Evolutionary conservation across 345 rosid genomes (phyloP), one percentile per base, ranked within the genome.

Genomic region (Aquilaria yunnanensis): DNA sequence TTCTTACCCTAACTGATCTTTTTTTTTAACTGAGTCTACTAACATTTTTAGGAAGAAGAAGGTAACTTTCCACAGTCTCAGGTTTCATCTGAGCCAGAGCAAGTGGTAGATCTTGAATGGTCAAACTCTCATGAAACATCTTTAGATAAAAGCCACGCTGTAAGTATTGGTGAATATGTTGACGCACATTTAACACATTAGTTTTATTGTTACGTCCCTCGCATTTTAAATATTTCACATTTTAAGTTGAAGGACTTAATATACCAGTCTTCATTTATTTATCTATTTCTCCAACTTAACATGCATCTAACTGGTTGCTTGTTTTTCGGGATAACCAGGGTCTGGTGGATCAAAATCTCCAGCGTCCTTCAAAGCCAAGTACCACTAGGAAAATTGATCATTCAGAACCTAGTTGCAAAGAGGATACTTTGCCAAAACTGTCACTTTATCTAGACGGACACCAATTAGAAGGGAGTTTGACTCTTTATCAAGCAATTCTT

Each of bases 401-500:
- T 74, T 50, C 74, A 56, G 47, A 70, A 64, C 74, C 82, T 72
- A 65, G 67, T 65, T 53, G 32, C 65, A 66, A 41, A 23, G 83
- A 68, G 46, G 72, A 63, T 69, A 62, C 62, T 56, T 63, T 60
- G 10, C 74, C 82, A 11, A 83, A 78, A 60, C 80, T 93, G 70
- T 57, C 70, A 67, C 80, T 93, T 78, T 85, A 75, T 73, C 76
- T 93, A 32, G 92, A 77, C 51, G 98, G 94, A 31, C 68, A 73
- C 71, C 78, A 74, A 67, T 68, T 93, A 59, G 83, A 86, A 62
- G 77, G 59, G 32, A 80, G 76, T 31, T 63, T 75, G 73, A 79
- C 96, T 12, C 58, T 93, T 29, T 93, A 84, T 75, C 98, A 93
- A 74, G 92, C 87, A 59, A 75, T 93, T 68, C 83, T 93, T 71